Base-by-base conservation (phyloP, 108 stramenopile species). In the Bacterosira constricta region DNA sequence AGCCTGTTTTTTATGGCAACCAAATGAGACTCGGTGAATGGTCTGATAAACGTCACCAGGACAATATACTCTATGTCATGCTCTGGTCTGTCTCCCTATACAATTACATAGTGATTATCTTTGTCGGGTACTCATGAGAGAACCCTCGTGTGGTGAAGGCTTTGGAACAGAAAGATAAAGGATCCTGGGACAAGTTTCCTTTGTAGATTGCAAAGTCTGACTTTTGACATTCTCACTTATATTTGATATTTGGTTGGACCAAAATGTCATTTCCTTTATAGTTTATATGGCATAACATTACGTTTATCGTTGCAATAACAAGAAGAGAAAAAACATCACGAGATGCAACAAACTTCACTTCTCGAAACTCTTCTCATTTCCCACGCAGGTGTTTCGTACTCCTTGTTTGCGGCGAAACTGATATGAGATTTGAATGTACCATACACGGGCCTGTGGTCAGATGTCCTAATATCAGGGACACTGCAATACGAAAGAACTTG, bases 381-480 rank as follows among this genome's bases (percentile, higher is more conserved):
- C 63, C 56, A 65, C 9, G 1, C 13, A 31, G 69, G 34, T 3
- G 27, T 56, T 31, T 50, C 39, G 34, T 64, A 65, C 10, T 36
- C 20, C 10, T 15, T 63, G 3, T 29, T 45, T 1, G 44, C 58
- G 13, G 27, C 57, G 26, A 61, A 45, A 34, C 88, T 85, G 51
- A 97, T 75, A 26, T 74, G 77, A 15, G 83, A 55, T 9, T 63
- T 56, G 30, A 98, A 73, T 35, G 90, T 85, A n/a, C 94, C 95
- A 51, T 80, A 86, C 3, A 99, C 98, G 6, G 99, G 96, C 64
- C 98, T 97, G 83, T 99, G 99, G 75, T 99, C 99, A 6, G 93
- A 95, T 7, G 59, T 66, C 21, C 59, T 67, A 4, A 86, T 61
- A 83, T 54, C 56, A 75, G 83, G 49, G 0, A 69, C 27, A 81